Evolutionary conservation across 2,329 filamentous ascomycete species (phyloP).

Genomic region (Fonsecaea monophora): DNA sequence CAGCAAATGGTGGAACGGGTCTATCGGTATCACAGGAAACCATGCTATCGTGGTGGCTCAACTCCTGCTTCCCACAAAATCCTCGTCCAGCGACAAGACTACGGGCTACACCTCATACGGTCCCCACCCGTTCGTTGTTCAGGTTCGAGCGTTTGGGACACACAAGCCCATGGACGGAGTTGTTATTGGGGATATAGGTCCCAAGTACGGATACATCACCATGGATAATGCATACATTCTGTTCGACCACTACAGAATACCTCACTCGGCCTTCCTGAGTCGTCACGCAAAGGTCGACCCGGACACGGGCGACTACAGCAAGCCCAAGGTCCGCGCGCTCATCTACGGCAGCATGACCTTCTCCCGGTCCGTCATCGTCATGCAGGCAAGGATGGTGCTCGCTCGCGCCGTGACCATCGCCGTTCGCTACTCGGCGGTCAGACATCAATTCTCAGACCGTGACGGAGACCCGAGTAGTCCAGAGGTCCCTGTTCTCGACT

Average conservation of each 20-base stretch:
- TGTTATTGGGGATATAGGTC: constrained; percentile 61
- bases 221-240: constrained; percentile 63
- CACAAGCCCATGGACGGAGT: constrained; percentile 57
- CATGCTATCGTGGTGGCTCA: constrained; percentile 62
- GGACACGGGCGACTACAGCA: constrained; percentile 53
- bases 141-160: constrained; percentile 57
- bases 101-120: constrained; percentile 6
- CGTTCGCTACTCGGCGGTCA: constrained; percentile 57
- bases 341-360: constrained; percentile 59
- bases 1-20: constrained; percentile 63
- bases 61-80: constrained; percentile 51
- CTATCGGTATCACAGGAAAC: constrained; percentile 59
- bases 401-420: constrained; percentile 61
- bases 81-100: constrained; percentile 39
- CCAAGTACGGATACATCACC: constrained; percentile 61
- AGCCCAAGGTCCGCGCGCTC: constrained; percentile 55
- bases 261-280: constrained; percentile 57
- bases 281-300: constrained; percentile 57
- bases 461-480: constrained; percentile 48
- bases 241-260: constrained; percentile 56
- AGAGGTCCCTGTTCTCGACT: constrained; percentile 58
- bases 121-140: constrained; percentile 58
- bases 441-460: constrained; percentile 56
- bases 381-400: constrained; percentile 58
- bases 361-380: constrained; percentile 49